Conservation (phyloP, 2,329 filamentous ascomycete species). For the Elsinoe necatrix region DNA sequence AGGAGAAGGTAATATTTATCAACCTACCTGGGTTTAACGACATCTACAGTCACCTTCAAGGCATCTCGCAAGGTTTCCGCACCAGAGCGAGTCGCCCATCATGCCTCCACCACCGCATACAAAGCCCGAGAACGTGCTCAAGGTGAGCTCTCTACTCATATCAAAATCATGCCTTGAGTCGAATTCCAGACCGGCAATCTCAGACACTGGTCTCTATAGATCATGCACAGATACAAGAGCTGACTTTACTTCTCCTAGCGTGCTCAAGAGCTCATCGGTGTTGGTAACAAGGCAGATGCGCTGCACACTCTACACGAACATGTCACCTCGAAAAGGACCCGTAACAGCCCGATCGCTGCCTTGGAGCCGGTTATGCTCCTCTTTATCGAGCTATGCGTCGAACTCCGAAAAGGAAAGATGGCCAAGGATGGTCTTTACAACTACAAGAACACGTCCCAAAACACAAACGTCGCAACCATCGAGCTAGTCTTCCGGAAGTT, state of each 20-base stretch:
- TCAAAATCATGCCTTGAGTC: neutral
- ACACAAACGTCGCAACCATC: conserved; percentile 96
- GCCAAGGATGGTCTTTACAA: conserved; percentile 98
- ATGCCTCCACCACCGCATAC: conserved; percentile 96
- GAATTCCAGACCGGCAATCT: neutral
- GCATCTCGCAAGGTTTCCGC: conserved; percentile 12
- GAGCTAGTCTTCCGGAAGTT: conserved; percentile 97
- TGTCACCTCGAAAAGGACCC: conserved; percentile 95
- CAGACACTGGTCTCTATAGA: neutral
- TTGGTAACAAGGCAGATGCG: conserved; percentile 85
- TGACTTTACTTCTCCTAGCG: conserved; percentile 43
- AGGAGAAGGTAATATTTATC: neutral
- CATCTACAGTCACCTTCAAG: neutral
- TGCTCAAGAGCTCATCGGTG: conserved; percentile 96
- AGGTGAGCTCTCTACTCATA: conserved; percentile 40
- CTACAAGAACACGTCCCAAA: conserved; percentile 99
- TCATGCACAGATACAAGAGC: conserved; percentile 17
- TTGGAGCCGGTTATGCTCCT: conserved; percentile 98
- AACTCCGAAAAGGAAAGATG: conserved; percentile 94
- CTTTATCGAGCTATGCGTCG: conserved; percentile 91
- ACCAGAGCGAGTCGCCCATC: conserved; percentile 32
- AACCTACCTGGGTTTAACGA: neutral
- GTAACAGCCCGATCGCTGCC: conserved; percentile 92
- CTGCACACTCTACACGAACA: conserved; percentile 96
- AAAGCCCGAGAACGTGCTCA: conserved; percentile 98